Conservation (phyloP, 352 stramenopile species). For the Globisporangium cylindrosporum region DNA sequence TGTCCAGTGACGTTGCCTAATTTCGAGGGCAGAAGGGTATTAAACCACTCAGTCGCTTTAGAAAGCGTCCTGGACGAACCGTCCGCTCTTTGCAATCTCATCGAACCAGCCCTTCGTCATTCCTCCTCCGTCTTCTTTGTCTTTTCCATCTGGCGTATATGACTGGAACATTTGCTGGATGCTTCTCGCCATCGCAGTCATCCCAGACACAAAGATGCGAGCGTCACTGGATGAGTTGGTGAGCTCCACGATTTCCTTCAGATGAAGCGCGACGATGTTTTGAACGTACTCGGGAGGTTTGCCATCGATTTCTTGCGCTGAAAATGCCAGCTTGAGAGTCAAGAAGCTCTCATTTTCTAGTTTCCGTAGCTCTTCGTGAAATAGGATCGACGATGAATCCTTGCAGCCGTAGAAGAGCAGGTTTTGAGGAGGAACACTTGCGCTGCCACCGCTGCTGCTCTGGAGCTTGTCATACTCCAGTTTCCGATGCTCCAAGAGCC, state of each 20-base stretch:
- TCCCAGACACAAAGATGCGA: conserved; percentile 16
- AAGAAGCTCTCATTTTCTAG: conserved; percentile 32
- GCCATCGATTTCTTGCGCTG: not conserved
- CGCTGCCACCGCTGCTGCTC: not conserved
- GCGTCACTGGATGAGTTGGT: not conserved
- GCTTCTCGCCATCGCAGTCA: conserved; percentile 6
- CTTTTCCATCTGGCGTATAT: not conserved
- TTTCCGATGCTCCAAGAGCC: conserved; percentile 35
- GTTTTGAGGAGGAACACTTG: conserved; percentile 15
- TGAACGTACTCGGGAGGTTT: conserved; percentile 26
- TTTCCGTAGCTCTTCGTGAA: conserved; percentile 28
- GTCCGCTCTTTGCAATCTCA: not conserved
- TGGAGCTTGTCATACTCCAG: conserved; percentile 9
- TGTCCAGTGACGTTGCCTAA: not conserved
- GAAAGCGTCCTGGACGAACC: conserved; percentile 11
- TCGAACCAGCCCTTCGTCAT: conserved; percentile 13
- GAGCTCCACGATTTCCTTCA: conserved; percentile 12
- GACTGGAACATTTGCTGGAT: conserved; percentile 9
- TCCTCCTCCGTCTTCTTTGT: not conserved
- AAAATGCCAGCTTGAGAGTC: conserved; percentile 28
- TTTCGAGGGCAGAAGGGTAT: not conserved
- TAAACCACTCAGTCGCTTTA: not conserved
- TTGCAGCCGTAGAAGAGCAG: conserved; percentile 33
- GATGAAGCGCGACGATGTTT: conserved; percentile 20
- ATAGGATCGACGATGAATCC: conserved; percentile 29